Percentiles rank a stretch among this genome's conserved stretches.
These are phyloP conservation scores for Rubia tinctorum DNA, from an alignment of 305 asterid genomes.

Conservation along the genomic window DNA sequence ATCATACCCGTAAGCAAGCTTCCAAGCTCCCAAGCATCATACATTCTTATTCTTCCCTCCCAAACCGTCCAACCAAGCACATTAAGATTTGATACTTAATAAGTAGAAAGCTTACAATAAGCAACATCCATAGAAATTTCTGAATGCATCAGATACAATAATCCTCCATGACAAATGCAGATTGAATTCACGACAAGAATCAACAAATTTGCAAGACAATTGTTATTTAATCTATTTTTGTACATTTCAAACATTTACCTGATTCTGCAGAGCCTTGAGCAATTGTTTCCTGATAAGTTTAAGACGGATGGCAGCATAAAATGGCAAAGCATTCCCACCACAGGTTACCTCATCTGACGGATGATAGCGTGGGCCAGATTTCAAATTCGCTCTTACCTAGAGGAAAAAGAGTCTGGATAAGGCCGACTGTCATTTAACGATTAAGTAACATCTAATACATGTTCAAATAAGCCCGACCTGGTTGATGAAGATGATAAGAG, in stretches of 20 bases:
- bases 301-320: constrained; percentile 89
- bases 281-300: constrained; percentile 68
- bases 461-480: constrained; percentile 52
- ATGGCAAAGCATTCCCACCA: constrained; percentile 94
- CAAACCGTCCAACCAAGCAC: not conserved
- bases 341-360: constrained; percentile 77
- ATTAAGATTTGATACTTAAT: not conserved
- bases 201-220: not conserved
- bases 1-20: not conserved
- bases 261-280: constrained; percentile 51
- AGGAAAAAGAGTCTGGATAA: constrained; percentile 15
- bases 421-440: constrained; percentile 1
- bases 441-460: not conserved
- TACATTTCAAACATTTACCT: constrained; percentile 34
- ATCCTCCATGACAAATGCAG: not conserved
- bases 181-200: not conserved
- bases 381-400: constrained; percentile 60
- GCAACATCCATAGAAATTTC: not conserved
- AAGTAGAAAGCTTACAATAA: not conserved
- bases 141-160: not conserved
- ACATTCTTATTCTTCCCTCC: not conserved
- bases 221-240: not conserved
- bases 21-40: not conserved
- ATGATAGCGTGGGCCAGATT: constrained; percentile 42
- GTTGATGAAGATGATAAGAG: constrained; percentile 82